These are phyloP conservation scores for Aspergillus diversus DNA, from an alignment of 495 filamentous ascomycete species.

Conservation along the genomic window DNA sequence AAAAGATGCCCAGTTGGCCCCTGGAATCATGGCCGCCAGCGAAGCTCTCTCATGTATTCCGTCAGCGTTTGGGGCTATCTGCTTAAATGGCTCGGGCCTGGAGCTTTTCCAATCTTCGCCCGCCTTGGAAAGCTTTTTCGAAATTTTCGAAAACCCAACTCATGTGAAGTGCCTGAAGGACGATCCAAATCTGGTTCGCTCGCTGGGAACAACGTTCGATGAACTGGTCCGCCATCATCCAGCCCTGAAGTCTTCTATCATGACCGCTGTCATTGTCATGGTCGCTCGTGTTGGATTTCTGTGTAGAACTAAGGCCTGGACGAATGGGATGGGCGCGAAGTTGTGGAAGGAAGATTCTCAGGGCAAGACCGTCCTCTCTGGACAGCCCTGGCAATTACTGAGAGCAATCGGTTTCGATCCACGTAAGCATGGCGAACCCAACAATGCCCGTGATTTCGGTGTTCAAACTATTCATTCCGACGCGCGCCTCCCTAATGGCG, in stretches of 20 bases:
- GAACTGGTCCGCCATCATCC: constrained; percentile 95
- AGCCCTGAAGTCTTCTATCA: constrained; percentile 72
- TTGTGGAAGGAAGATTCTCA: constrained; percentile 64
- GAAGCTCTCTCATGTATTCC: constrained; percentile 89
- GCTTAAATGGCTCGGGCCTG: constrained; percentile 85
- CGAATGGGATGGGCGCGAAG: constrained; percentile 75
- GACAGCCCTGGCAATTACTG: constrained; percentile 37
- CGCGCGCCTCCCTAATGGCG: constrained; percentile 41
- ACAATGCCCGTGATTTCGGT: constrained; percentile 36
- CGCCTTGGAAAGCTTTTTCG: constrained; percentile 83
- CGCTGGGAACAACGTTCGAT: constrained; percentile 83
- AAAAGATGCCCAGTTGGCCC: constrained; percentile 55
- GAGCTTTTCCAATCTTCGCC: constrained; percentile 83
- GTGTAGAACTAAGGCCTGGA: constrained; percentile 66
- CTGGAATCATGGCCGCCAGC: constrained; percentile 77
- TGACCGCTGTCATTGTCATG: constrained; percentile 82
- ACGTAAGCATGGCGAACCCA: constrained; percentile 27
- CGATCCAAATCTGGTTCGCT: constrained; percentile 59
- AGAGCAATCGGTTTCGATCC: constrained; percentile 38
- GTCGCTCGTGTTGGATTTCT: constrained; percentile 73
- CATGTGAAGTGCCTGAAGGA: constrained; percentile 81
- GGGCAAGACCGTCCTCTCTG: constrained; percentile 36
- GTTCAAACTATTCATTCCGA: constrained; percentile 36
- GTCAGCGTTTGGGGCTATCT: constrained; percentile 89
- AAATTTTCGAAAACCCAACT: constrained; percentile 89